Evolutionary conservation across 2,329 filamentous ascomycete genomes (phyloP).

Genomic region (Dactylonectria estremocensis): DNA sequence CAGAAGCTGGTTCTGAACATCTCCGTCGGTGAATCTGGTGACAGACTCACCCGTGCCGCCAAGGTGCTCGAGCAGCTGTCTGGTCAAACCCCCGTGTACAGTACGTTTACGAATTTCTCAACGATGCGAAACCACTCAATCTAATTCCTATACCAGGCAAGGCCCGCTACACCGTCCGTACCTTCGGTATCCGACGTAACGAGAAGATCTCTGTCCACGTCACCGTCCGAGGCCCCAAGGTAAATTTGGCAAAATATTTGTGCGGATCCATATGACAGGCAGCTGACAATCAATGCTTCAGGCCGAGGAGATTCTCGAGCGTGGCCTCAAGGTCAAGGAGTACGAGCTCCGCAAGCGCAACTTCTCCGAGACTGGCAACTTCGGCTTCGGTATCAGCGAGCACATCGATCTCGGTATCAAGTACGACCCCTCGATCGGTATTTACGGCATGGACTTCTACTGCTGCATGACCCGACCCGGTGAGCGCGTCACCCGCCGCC

Average conservation of each 20-base stretch:
- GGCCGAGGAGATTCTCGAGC: constrained; percentile 99
- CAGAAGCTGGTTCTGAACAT: constrained; percentile 99
- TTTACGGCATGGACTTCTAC: constrained; percentile 99
- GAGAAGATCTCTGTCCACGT: constrained; percentile 99
- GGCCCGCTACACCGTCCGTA: constrained; percentile 99
- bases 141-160: constrained; percentile 76
- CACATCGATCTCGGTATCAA: constrained; percentile 99
- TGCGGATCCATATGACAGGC: background rate
- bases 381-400: constrained; percentile 99
- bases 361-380: constrained; percentile 99
- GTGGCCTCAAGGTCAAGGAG: constrained; percentile 99
- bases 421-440: constrained; percentile 98
- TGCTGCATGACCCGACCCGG: constrained; percentile 99
- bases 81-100: constrained; percentile 99
- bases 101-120: constrained; percentile 66
- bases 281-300: constrained; percentile 52
- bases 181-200: constrained; percentile 99
- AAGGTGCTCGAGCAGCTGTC: constrained; percentile 99
- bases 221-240: constrained; percentile 95
- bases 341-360: constrained; percentile 99
- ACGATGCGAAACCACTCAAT: constrained; percentile 32
- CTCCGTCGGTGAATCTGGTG: constrained; percentile 99
- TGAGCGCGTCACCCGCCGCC: constrained; percentile 96
- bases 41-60: constrained; percentile 99
- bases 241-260: constrained; percentile 45